These are phyloP conservation scores for Sindora glabra DNA, from an alignment of 306 rosid genomes.

Conservation along the genomic window DNA sequence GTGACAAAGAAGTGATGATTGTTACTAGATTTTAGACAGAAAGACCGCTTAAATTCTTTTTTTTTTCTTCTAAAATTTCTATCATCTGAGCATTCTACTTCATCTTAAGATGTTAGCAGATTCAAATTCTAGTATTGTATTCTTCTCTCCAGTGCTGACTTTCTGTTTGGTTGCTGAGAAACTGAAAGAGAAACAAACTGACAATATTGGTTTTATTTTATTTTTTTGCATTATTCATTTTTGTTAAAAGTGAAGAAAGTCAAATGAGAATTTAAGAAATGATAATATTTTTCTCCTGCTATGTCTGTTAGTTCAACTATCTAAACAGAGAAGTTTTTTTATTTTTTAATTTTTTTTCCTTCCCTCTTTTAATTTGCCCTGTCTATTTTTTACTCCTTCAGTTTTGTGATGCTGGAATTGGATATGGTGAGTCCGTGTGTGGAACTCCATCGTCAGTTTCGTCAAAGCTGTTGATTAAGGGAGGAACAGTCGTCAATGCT, in stretches of 20 bases:
- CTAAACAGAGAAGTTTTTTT: not conserved
- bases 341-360: not conserved
- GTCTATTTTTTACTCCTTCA: not conserved
- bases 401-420: slow-evolving; percentile 72
- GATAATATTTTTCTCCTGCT: not conserved
- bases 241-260: not conserved
- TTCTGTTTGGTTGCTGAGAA: not conserved
- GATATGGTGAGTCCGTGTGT: slow-evolving; percentile 36
- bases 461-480: slow-evolving; percentile 66
- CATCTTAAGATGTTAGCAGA: too few relatives aligned
- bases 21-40: too few relatives aligned
- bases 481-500: slow-evolving; percentile 79
- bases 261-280: not conserved
- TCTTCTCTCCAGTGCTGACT: not conserved
- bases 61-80: too few relatives aligned
- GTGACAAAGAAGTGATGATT: too few relatives aligned
- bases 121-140: not conserved
- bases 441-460: slow-evolving; percentile 24
- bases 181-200: not conserved
- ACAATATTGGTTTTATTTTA: not conserved
- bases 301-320: too few relatives aligned
- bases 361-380: not conserved
- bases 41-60: too few relatives aligned
- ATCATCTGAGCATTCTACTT: too few relatives aligned
- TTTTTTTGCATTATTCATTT: too few relatives aligned